Evolutionary conservation across 1,284 basidiomycete genomes (phyloP), one percentile per base, ranked within the genome.

Genomic region (Ceratobasidium sp.): DNA sequence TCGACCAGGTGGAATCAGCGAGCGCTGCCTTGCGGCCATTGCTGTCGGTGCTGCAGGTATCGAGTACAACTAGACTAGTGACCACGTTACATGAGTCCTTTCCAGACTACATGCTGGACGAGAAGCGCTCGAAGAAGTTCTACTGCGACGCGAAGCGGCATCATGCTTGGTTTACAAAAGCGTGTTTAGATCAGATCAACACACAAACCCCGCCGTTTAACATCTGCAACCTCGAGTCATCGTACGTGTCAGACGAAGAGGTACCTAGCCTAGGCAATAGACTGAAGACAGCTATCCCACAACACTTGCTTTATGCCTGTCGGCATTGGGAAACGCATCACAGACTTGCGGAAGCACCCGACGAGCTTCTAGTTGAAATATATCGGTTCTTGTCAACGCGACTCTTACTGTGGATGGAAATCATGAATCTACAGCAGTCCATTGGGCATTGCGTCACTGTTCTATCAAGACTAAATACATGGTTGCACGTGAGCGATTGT

Each of bases 1-100:
- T 76, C 10, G 23, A 23, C 13, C 20, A 20, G 17, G 26, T 23
- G 3, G 50, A 23, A 7, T 40, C 13, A 10, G 74, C 59, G 28
- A 2, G 44, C 1, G n/a, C 13, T 28, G 64, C 74, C 12, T n/a
- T 76, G 10, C 33, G 17, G 20, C 52, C 74, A 1, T 23, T 76
- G 20, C 10, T 23, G 10, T 57, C 64, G 4, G 74, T 76, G 23
- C 62, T 76, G 3, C 17, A 76, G 4, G 26, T 67, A 4, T 66
- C 62, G 12, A 52, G 54, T 42, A 17, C 40, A n/a, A 48, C 33
- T 2, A 23, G 12, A 4, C n/a, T 48, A 3, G 44, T 65, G 17
- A 46, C 42, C 17, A 26, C 42, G 7, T 44, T 65, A 17, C 62
- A 65, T 17, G 44, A 46, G 6, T 65, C 62, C 3, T 65, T 65